Conservation (phyloP, 495 filamentous ascomycete species). For the Cercophora scortea region DNA sequence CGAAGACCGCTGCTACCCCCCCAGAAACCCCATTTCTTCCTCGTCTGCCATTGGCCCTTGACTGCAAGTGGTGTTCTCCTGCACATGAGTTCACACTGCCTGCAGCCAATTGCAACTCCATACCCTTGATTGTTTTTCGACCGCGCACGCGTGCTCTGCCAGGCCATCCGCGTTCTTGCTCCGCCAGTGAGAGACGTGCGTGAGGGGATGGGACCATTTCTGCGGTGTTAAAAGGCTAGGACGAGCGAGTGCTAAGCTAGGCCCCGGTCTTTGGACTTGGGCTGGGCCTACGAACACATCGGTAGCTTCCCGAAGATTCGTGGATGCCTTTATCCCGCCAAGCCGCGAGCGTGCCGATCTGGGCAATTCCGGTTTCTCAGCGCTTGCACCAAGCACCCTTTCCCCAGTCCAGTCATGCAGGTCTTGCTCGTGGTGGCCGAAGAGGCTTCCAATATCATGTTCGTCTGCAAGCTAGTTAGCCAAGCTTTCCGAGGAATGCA, state of each 20-base stretch:
- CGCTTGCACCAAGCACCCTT: constrained; percentile 3
- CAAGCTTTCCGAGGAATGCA: too few species aligned
- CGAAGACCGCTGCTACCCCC: not conserved
- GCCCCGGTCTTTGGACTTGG: not conserved
- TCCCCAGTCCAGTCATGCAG: not conserved
- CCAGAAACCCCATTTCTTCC: not conserved
- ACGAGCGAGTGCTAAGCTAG: not conserved
- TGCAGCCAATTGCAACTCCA: constrained; percentile 13
- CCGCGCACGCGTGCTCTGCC: constrained; percentile 2
- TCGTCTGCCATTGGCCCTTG: constrained; percentile 14
- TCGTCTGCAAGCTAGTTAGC: not conserved
- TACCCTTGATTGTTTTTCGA: constrained; percentile 5
- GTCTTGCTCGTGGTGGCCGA: not conserved
- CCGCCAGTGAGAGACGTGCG: constrained; percentile 2
- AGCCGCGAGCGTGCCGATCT: constrained; percentile 1
- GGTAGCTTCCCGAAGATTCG: not conserved
- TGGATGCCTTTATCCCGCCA: not conserved
- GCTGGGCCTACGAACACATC: not conserved
- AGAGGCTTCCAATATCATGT: not conserved
- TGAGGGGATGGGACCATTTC: too few species aligned
- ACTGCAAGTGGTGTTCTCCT: constrained; percentile 13
- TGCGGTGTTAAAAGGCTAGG: not conserved
- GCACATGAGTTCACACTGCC: constrained; percentile 19
- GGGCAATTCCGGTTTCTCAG: constrained; percentile 1
- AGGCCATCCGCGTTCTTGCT: constrained; percentile 1